These are phyloP conservation scores for Hypoxylon sp. DNA, from an alignment of 2,329 filamentous ascomycete genomes.

Conservation along the genomic window DNA sequence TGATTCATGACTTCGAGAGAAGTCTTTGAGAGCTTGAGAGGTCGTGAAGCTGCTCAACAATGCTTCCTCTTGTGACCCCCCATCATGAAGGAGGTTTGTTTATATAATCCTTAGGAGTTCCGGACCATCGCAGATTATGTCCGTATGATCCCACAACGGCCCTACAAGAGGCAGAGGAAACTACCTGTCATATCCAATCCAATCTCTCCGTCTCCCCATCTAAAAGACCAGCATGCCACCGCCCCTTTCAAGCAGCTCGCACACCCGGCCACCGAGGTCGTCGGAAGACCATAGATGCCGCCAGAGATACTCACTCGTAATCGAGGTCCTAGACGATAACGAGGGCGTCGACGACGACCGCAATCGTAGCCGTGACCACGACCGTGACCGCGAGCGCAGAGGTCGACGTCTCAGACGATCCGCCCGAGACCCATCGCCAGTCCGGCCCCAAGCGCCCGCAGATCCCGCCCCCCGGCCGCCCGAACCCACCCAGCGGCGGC, in stretches of 20 bases:
- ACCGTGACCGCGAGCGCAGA: too few relatives aligned
- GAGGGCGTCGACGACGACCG: neutral
- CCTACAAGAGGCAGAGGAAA: neutral
- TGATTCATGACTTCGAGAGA: neutral
- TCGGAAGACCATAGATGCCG: constrained; percentile 5
- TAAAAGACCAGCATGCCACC: constrained; percentile 4
- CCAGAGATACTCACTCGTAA: constrained; percentile 20
- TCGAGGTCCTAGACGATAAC: constrained; percentile 26
- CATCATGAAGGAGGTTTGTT: neutral
- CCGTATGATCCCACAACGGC: neutral
- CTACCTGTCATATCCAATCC: neutral
- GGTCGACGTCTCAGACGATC: too few relatives aligned
- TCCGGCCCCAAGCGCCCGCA: too few relatives aligned
- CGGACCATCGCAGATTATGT: neutral
- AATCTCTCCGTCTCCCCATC: neutral
- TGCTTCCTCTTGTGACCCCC: neutral
- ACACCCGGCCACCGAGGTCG: neutral
- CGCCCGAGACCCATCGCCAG: neutral
- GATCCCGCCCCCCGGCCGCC: too few relatives aligned
- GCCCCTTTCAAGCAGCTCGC: neutral
- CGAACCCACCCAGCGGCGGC: too few relatives aligned
- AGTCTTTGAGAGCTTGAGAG: neutral
- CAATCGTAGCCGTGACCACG: neutral
- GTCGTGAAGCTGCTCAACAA: neutral
- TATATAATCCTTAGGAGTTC: neutral